Evolutionary conservation across 1,139 yeast genomes (phyloP).

Genomic region (Saccharomycopsis hybrid): DNA sequence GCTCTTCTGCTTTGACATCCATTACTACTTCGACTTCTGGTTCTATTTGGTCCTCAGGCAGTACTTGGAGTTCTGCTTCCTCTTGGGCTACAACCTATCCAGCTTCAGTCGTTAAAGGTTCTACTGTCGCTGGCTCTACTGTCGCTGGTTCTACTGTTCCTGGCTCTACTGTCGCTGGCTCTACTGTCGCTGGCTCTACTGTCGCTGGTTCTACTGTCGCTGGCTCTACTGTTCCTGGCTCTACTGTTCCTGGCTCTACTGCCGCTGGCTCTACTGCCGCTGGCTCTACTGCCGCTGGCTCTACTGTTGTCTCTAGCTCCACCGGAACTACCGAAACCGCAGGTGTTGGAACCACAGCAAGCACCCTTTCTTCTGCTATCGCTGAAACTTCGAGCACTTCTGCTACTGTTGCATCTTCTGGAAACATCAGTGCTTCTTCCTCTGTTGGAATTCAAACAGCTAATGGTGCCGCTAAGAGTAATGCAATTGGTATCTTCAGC

Average conservation of each 20-base stretch:
- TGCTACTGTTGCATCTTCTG: conserved; percentile 31
- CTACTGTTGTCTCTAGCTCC: background rate
- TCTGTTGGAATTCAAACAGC: conserved; percentile 1
- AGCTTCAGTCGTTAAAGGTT: background rate
- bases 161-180: background rate
- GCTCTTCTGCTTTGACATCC: background rate
- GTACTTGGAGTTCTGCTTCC: background rate
- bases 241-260: conserved; percentile 1
- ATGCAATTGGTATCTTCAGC: background rate
- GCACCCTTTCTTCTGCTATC: conserved; percentile 36
- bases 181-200: conserved; percentile 1
- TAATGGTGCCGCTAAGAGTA: conserved; percentile 3
- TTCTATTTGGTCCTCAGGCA: background rate
- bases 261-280: background rate
- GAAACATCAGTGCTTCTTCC: conserved; percentile 11
- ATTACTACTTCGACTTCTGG: background rate
- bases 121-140: conserved; percentile 2
- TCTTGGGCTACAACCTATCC: background rate
- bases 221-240: conserved; percentile 1
- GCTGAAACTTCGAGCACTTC: conserved; percentile 41
- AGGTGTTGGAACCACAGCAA: conserved; percentile 14
- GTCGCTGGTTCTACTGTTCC: background rate
- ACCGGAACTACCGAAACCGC: background rate
- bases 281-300: background rate
- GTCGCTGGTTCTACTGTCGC: background rate